These are phyloP conservation scores for Apiotrichum akiyoshidainum DNA, from an alignment of 1,284 basidiomycete genomes.

Conservation along the genomic window DNA sequence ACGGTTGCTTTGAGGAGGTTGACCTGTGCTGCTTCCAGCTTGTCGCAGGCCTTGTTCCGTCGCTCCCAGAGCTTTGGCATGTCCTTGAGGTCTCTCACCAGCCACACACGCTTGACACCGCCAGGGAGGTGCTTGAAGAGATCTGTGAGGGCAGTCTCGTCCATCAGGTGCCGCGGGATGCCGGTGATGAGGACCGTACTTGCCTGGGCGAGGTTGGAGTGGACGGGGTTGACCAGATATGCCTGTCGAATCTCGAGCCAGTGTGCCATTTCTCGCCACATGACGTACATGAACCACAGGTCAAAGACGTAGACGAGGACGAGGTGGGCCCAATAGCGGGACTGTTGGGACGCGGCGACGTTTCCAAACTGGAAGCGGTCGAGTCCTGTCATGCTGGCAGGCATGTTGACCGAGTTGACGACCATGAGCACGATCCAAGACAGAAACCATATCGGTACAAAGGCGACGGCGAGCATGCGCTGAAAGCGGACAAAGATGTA, in stretches of 20 bases:
- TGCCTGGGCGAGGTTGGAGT: slow-evolving; percentile 66
- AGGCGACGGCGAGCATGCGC: slow-evolving; percentile 63
- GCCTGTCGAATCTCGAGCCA: slow-evolving; percentile 67
- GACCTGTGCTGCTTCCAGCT: slow-evolving; percentile 65
- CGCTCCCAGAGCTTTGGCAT: slow-evolving; percentile 64
- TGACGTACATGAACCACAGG: slow-evolving; percentile 65
- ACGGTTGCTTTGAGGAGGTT: slow-evolving; percentile 57
- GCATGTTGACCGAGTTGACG: slow-evolving; percentile 52
- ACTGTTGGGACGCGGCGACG: slow-evolving; percentile 31
- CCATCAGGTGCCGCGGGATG: slow-evolving; percentile 62
- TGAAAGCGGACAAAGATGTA: slow-evolving; percentile 70
- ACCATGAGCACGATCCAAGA: slow-evolving; percentile 63
- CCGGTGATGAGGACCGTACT: slow-evolving; percentile 73
- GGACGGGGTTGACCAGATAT: slow-evolving; percentile 63
- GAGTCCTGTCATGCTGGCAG: slow-evolving; percentile 45
- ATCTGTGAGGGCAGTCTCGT: slow-evolving; percentile 60
- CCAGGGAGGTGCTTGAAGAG: slow-evolving; percentile 70
- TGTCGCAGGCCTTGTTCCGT: slow-evolving; percentile 58
- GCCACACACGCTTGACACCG: slow-evolving; percentile 72
- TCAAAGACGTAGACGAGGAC: slow-evolving; percentile 53
- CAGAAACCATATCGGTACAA: slow-evolving; percentile 62
- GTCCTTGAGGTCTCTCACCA: slow-evolving; percentile 59
- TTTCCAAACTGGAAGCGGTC: slow-evolving; percentile 58
- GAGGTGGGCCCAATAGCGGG: slow-evolving; percentile 53
- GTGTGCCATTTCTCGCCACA: slow-evolving; percentile 63